A percentile compares a stretch with the other conserved stretches of the same genome.
Conservation (phyloP, 768 basidiomycete species). For the Mycena belliarum region DNA sequence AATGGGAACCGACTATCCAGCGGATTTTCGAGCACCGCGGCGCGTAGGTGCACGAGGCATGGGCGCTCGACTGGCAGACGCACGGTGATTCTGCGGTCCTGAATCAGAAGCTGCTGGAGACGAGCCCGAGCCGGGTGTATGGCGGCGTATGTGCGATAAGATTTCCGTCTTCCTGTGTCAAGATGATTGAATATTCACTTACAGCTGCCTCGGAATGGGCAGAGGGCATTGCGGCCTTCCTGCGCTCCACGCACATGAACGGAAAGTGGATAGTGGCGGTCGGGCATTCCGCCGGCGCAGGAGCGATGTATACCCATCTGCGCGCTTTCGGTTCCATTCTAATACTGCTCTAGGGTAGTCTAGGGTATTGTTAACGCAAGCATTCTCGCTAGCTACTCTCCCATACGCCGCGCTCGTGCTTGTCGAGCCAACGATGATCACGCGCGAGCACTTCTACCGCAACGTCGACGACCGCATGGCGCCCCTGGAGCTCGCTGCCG, state of each 20-base stretch:
- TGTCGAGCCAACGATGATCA: conserved; percentile 46
- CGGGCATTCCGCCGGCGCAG: conserved; percentile 48
- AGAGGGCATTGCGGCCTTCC: conserved; percentile 35
- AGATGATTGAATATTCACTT: neutral
- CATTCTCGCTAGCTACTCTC: conserved; percentile 26
- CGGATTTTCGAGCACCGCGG: conserved; percentile 35
- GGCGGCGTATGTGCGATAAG: conserved; percentile 24
- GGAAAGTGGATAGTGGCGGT: conserved; percentile 40
- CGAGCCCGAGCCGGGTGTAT: conserved; percentile 38
- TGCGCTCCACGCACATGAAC: conserved; percentile 30
- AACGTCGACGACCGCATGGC: conserved; percentile 39
- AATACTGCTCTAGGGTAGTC: conserved; percentile 25
- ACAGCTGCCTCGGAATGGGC: conserved; percentile 42
- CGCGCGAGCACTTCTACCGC: conserved; percentile 37
- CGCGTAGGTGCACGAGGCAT: conserved; percentile 42
- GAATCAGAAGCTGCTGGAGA: conserved; percentile 36
- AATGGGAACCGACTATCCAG: conserved; percentile 52
- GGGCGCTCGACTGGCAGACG: conserved; percentile 53
- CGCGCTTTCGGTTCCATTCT: neutral
- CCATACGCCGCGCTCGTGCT: conserved; percentile 42
- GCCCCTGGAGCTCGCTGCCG: conserved; percentile 38
- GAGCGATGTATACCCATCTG: conserved; percentile 34
- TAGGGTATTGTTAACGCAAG: conserved; percentile 42
- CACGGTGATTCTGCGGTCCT: conserved; percentile 50
- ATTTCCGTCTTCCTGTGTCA: neutral